phyloP scores from a whole-genome alignment of 2,329 filamentous ascomycete genomes.

The Graphilbum sp. region DNA sequence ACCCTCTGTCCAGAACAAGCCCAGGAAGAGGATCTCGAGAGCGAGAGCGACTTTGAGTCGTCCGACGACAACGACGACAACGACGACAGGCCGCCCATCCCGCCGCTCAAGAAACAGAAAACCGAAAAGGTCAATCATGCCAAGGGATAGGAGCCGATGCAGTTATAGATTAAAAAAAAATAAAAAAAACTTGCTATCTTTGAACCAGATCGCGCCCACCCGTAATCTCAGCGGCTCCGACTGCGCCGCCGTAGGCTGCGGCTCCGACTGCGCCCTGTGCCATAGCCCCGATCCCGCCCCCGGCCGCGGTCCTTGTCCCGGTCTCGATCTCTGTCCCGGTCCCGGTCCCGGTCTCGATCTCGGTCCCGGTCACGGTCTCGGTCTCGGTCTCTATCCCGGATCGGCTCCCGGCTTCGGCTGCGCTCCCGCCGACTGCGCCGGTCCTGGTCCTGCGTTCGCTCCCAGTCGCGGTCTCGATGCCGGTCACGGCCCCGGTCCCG shows the following conservation, averaged over 20 bases:
- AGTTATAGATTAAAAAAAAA: no score
- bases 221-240: no score
- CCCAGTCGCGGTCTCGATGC: conserved; percentile 7
- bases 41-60: conserved; percentile 55
- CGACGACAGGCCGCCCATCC: conserved; percentile 33
- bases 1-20: conserved; percentile 59
- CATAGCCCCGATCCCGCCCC: no score
- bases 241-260: no score
- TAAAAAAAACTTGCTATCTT: no score
- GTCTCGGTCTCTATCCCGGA: conserved; percentile 16
- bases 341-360: conserved; percentile 10
- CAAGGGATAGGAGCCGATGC: no score
- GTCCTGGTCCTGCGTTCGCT: background rate
- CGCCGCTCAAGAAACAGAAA: conserved; percentile 26
- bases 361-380: conserved; percentile 12
- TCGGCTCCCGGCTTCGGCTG: conserved; percentile 16
- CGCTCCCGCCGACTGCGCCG: conserved; percentile 10
- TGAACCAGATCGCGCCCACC: no score
- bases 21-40: conserved; percentile 50
- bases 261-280: conserved; percentile 8
- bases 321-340: no score
- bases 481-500: conserved; percentile 13
- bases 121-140: conserved; percentile 11
- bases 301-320: no score
- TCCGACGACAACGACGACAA: conserved; percentile 41